Evolutionary conservation across 371 early-diverging fungal species (phyloP).

Genomic region (Apophysomyces elegans): DNA sequence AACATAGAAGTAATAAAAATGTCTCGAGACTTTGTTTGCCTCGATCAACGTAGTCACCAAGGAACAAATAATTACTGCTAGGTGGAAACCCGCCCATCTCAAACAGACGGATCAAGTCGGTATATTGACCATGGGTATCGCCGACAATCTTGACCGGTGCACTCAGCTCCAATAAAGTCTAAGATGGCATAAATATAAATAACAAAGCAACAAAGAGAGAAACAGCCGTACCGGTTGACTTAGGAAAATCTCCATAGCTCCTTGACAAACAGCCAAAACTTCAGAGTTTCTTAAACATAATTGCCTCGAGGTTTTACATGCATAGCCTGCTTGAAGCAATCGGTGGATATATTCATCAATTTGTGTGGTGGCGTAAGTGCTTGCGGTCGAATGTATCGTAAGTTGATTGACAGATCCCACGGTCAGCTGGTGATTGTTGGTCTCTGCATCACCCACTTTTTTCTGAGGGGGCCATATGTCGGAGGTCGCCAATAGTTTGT

Average conservation of each 20-base stretch:
- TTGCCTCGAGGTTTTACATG: conserved; percentile 67
- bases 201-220: neutral
- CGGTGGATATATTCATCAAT: conserved; percentile 85
- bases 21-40: conserved; percentile 97
- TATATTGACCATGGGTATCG: conserved; percentile 96
- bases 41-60: conserved; percentile 98
- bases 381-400: conserved; percentile 25
- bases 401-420: conserved; percentile 36
- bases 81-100: conserved; percentile 93
- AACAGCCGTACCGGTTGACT: conserved; percentile 73
- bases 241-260: conserved; percentile 86
- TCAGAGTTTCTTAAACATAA: conserved; percentile 80
- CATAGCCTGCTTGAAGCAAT: conserved; percentile 73
- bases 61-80: conserved; percentile 86
- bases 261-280: conserved; percentile 84
- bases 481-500: conserved; percentile 38
- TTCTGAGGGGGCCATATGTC: conserved; percentile 44
- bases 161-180: conserved; percentile 87
- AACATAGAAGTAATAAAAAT: conserved; percentile 90
- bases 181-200: neutral
- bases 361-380: conserved; percentile 41
- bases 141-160: conserved; percentile 96
- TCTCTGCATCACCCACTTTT: conserved; percentile 22
- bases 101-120: conserved; percentile 90
- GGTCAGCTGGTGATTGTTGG: conserved; percentile 28